Percentiles rank a stretch among this genome's conserved stretches.
phyloP scores from a whole-genome alignment of 352 stramenopile species.

The Phytophthora citricola region DNA sequence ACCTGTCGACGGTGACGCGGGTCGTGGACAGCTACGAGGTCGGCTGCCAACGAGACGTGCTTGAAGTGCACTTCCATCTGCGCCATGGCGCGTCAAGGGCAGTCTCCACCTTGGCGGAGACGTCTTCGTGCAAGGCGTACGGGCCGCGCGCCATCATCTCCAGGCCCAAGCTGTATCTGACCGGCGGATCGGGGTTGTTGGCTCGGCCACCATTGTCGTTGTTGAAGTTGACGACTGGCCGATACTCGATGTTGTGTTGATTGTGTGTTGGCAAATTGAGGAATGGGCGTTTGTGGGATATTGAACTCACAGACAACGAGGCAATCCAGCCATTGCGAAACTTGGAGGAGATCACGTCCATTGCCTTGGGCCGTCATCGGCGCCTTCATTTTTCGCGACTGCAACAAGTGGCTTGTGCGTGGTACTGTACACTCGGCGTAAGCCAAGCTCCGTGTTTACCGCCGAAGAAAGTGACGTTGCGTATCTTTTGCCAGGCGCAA shows the following conservation, averaged over 20 bases:
- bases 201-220: constrained; percentile 5
- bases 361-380: constrained; percentile 11
- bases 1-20: constrained; percentile 13
- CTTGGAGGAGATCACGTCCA: constrained; percentile 1
- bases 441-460: constrained; percentile 9
- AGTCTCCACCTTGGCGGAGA: constrained; percentile 50
- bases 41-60: constrained; percentile 55
- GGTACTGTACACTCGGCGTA: constrained; percentile 10
- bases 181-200: constrained; percentile 9
- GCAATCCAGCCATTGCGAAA: not conserved
- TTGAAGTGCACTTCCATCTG: constrained; percentile 66
- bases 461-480: constrained; percentile 6
- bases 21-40: constrained; percentile 46
- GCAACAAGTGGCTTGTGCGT: constrained; percentile 1
- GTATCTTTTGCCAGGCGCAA: constrained; percentile 3
- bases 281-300: constrained; percentile 2
- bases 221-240: constrained; percentile 1
- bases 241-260: constrained; percentile 2
- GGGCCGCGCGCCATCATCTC: constrained; percentile 47
- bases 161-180: constrained; percentile 38
- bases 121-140: constrained; percentile 45
- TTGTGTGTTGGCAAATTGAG: constrained; percentile 11
- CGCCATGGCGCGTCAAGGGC: constrained; percentile 50
- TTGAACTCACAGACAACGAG: not conserved
- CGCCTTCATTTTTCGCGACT: constrained; percentile 7